Evolutionary conservation across 1,284 basidiomycete genomes (phyloP).

Genomic region (Malassezia psittaci): DNA sequence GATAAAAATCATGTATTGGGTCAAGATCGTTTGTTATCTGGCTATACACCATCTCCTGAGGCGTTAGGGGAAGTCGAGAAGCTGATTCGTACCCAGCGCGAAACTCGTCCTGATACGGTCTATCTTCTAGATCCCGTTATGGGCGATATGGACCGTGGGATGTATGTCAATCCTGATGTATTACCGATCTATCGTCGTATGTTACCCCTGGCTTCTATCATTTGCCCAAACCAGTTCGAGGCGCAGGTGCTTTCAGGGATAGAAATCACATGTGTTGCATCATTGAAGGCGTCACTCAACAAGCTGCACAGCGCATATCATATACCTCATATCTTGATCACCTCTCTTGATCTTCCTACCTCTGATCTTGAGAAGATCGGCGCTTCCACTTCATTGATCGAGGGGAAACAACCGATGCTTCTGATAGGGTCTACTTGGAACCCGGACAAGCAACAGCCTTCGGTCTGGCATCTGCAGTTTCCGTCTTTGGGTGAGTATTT

Average conservation of each 20-base stretch:
- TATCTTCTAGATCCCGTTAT: constrained; percentile 69
- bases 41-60: constrained; percentile 79
- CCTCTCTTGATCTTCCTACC: constrained; percentile 58
- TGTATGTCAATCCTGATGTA: constrained; percentile 81
- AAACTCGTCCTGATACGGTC: constrained; percentile 56
- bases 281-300: constrained; percentile 61
- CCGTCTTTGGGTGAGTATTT: constrained; percentile 82
- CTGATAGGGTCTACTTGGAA: constrained; percentile 46
- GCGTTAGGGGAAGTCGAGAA: constrained; percentile 61
- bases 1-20: constrained; percentile 32
- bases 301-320: constrained; percentile 64
- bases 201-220: constrained; percentile 71
- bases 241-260: constrained; percentile 57
- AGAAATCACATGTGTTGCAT: constrained; percentile 57
- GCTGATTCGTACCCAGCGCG: constrained; percentile 58
- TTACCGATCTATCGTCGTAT: constrained; percentile 76
- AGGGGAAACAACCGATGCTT: constrained; percentile 31
- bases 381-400: constrained; percentile 16
- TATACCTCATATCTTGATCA: constrained; percentile 80
- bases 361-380: constrained; percentile 28
- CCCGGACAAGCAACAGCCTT: constrained; percentile 17
- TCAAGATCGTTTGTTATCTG: constrained; percentile 49
- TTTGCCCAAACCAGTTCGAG: constrained; percentile 97
- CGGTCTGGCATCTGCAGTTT: constrained; percentile 60
- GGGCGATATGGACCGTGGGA: constrained; percentile 52